A percentile compares a stretch with the other conserved stretches of the same genome.
These are phyloP conservation scores for Colletotrichum acutatum DNA, from an alignment of 2,329 filamentous ascomycete genomes.

Conservation along the genomic window DNA sequence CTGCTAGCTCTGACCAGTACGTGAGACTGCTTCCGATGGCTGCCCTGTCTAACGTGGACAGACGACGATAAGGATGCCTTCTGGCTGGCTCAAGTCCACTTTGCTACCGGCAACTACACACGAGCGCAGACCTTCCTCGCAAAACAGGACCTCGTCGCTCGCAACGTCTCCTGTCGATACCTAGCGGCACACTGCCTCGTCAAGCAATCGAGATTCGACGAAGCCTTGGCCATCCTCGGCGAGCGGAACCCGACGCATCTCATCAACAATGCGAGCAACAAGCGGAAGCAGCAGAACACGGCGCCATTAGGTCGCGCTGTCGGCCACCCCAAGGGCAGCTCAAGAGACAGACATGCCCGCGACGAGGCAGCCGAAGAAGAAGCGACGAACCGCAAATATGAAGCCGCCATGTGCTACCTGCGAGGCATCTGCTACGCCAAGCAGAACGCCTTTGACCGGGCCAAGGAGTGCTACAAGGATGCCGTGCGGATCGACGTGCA, in stretches of 20 bases:
- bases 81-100: conserved; percentile 98
- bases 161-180: conserved; percentile 90
- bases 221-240: conserved; percentile 86
- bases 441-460: conserved; percentile 95
- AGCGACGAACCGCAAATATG: conserved; percentile 81
- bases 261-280: conserved; percentile 72
- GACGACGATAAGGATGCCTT: conserved; percentile 95
- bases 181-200: conserved; percentile 94
- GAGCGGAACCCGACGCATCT: conserved; percentile 95
- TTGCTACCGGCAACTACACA: conserved; percentile 93
- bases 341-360: conserved; percentile 49
- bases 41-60: conserved; percentile 51
- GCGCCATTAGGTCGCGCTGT: conserved; percentile 55
- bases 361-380: conserved; percentile 69
- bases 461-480: conserved; percentile 98
- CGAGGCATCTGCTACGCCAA: conserved; percentile 95
- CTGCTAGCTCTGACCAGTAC: conserved; percentile 91
- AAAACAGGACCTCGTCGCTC: conserved; percentile 82
- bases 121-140: conserved; percentile 88
- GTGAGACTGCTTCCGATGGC: too few species aligned
- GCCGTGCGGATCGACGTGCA: conserved; percentile 97
- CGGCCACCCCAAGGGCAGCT: background rate
- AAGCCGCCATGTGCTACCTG: conserved; percentile 97
- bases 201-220: conserved; percentile 89
- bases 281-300: conserved; percentile 74